Base-by-base conservation (phyloP, 345 rosid genomes). In the Euphorbia pulcherrima region DNA sequence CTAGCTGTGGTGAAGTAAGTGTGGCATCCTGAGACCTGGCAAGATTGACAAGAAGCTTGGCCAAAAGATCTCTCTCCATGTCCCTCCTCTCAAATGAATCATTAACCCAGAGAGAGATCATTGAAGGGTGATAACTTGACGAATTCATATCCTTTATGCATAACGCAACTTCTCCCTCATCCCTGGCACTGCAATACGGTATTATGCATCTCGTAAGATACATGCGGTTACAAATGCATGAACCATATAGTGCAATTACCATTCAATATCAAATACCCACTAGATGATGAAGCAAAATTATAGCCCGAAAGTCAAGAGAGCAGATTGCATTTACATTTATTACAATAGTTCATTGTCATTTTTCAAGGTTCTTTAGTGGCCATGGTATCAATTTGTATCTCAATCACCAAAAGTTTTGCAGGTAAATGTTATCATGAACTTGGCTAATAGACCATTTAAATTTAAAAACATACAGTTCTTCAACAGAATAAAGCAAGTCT, bases 61-160 rank as follows among this genome's bases (percentile, higher is more conserved):
- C 84, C 79, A 95, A 82, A 33, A 92, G 82, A 76, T 90, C 93
- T 63, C 97, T 82, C 71, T 95, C 99, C 75, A 75, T 68, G 76
- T 88, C 96, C 80, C 90, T 90, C 80, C 97, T 85, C 85, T 95
- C 99, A 63, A 95, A 95, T 12, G 97, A 95, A 85, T 95, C 97
- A 2, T 79, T 82, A 4, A 95, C 89, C 99, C 99, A 95, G 6
- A 87, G 83, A 62, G 94, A 88, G 76, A 95, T 76, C 97, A 92
- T 85, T 56, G 90, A 72, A 16, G 99, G 90, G 75, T 92, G 90
- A 75, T 83, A 95, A 75, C 83, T 77, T 17, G 88, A 84, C 1
- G 90, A 90, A 70, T 87, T 87, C 71, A 95, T 75, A 27, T 95
- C 99, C 74, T 81, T 90, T 72, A 95, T 87, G 87, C 99, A 90